Percentiles rank a stretch among this genome's conserved stretches.
These are phyloP conservation scores for Globisporangium paddicum DNA, from an alignment of 352 stramenopile species.

Conservation along the genomic window DNA sequence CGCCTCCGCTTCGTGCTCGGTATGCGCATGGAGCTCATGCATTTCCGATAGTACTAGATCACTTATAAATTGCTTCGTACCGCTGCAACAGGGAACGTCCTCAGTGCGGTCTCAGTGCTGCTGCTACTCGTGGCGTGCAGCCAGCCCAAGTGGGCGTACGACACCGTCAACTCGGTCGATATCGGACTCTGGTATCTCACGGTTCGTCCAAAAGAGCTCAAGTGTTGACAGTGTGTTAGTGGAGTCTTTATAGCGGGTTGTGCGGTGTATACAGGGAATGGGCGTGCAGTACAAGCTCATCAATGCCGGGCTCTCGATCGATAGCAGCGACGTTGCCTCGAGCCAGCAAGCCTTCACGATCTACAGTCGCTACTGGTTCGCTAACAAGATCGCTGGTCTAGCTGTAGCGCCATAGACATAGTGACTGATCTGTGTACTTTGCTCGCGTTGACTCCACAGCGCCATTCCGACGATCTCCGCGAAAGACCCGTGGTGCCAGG, in stretches of 20 bases:
- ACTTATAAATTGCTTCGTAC: not conserved
- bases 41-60: not conserved
- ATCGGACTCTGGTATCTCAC: constrained; percentile 67
- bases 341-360: constrained; percentile 18
- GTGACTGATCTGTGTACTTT: not conserved
- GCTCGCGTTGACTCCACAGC: constrained; percentile 9
- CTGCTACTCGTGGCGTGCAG: constrained; percentile 44
- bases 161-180: constrained; percentile 68
- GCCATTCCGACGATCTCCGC: constrained; percentile 26
- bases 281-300: constrained; percentile 83
- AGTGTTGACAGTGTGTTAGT: not conserved
- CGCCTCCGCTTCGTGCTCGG: constrained; percentile 36
- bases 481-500: constrained; percentile 67
- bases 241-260: not conserved
- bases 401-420: not conserved
- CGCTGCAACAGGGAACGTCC: constrained; percentile 31
- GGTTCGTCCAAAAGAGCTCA: constrained; percentile 17
- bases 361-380: constrained; percentile 39
- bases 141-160: constrained; percentile 49
- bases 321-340: constrained; percentile 24
- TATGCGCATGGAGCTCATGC: constrained; percentile 6
- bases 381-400: not conserved
- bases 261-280: constrained; percentile 29
- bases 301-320: constrained; percentile 48
- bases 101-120: constrained; percentile 40